A percentile compares a stretch with the other conserved stretches of the same genome.
Conservation (phyloP, 352 stramenopile species). For the Elongisporangium prolatum region DNA sequence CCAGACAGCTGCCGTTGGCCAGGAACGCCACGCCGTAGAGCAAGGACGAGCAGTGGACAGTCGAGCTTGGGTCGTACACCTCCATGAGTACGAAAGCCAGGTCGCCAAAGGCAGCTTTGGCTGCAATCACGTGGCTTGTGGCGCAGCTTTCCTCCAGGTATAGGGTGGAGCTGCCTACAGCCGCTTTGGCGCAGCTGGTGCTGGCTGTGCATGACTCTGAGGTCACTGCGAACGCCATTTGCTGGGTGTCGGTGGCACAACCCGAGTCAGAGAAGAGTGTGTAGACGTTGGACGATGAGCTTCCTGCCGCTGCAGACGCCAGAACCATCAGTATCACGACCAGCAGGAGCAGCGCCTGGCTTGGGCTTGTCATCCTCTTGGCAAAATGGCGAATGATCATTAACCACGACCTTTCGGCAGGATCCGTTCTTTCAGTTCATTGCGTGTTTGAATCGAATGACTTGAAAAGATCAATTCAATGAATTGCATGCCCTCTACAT, state of each 20-base stretch:
- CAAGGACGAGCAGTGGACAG: slow-evolving; percentile 16
- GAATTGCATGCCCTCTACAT: neutral
- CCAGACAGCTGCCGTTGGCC: slow-evolving; percentile 35
- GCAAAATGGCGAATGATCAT: neutral
- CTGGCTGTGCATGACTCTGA: neutral
- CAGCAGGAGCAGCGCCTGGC: neutral
- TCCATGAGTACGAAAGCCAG: slow-evolving; percentile 28
- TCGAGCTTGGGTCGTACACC: slow-evolving; percentile 19
- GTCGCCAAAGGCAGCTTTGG: slow-evolving; percentile 12
- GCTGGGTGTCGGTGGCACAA: neutral
- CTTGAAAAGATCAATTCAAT: neutral
- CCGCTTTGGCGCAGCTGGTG: neutral
- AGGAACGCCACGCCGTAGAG: slow-evolving; percentile 32
- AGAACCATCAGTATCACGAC: neutral
- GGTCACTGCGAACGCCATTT: neutral
- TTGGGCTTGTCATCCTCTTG: neutral
- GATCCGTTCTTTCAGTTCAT: neutral
- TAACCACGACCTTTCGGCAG: neutral
- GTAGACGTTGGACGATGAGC: neutral
- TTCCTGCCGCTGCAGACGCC: neutral
- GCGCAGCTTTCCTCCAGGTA: neutral
- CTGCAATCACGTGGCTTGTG: slow-evolving; percentile 5
- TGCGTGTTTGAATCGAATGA: neutral
- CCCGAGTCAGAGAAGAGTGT: neutral
- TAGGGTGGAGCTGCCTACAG: neutral